Conservation (phyloP, 78 protist genomes). For the Dictyostelium intermedium region DNA sequence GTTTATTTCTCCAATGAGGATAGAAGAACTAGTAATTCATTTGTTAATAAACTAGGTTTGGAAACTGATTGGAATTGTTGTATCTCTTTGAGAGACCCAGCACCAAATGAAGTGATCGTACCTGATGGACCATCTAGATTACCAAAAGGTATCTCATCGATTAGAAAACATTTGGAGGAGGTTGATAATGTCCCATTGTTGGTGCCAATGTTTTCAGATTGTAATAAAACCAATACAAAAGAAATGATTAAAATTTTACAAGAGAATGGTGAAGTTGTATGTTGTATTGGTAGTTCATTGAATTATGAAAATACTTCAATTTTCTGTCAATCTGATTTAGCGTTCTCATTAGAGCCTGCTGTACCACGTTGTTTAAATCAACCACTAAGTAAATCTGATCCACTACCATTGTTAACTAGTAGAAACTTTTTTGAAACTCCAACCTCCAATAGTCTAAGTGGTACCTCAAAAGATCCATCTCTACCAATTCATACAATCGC, state of each 20-base stretch:
- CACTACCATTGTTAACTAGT: constrained; percentile 57
- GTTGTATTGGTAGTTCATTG: constrained; percentile 82
- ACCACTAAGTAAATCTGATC: constrained; percentile 48
- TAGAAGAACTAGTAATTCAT: constrained; percentile 50
- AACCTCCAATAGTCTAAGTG: neutral
- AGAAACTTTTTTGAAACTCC: constrained; percentile 67
- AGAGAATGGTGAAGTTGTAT: constrained; percentile 86
- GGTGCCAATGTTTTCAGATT: constrained; percentile 85
- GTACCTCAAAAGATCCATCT: constrained; percentile 33
- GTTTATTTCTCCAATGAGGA: constrained; percentile 61
- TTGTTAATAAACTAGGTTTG: constrained; percentile 81
- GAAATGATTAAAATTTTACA: constrained; percentile 84
- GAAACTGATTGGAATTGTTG: constrained; percentile 89
- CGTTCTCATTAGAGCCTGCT: constrained; percentile 74
- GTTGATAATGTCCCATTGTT: constrained; percentile 85
- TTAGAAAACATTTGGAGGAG: constrained; percentile 66
- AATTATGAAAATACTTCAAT: constrained; percentile 76
- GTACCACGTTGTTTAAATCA: constrained; percentile 54
- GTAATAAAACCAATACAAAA: constrained; percentile 21
- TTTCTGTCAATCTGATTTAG: constrained; percentile 76
- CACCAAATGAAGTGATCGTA: constrained; percentile 19
- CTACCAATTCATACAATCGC: neutral
- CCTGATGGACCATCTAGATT: constrained; percentile 81
- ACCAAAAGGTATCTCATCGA: constrained; percentile 81
- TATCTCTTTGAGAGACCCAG: constrained; percentile 74